Base-by-base conservation (phyloP, 2,329 filamentous ascomycete species). In the Diplocarpon rosae region DNA sequence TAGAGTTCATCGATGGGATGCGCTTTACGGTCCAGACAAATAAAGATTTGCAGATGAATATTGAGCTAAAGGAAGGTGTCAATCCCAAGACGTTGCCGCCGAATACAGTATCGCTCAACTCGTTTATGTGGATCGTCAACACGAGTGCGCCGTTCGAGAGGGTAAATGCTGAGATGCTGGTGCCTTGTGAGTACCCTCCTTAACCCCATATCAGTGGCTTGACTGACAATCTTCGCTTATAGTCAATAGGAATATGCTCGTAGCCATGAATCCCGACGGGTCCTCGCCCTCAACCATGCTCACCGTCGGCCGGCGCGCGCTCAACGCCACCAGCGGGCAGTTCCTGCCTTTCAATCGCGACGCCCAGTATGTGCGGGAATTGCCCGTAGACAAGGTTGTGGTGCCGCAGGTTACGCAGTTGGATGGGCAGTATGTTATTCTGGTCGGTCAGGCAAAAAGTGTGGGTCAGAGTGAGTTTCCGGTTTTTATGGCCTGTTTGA, bases 1-100 rank as follows among this genome's bases (percentile, higher is more conserved):
- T 54, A 3, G 57, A 62, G 29, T 60, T 59, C 38, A 45, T 60
- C 17, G 58, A 62, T 41, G 59, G 59, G 1, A 42, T 62, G 32
- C 38, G 57, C 11, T 50, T 61, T 33, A 45, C 37, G 40, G 49
- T 50, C 6, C 42, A 50, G 36, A 42, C 47, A 1, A 43, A 38
- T 10, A 37, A 30, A 24, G 37, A 46, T 10, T 37, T 52, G 40
- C 43, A 33, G 12, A 48, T 52, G 43, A 50, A 50, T 16, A 43
- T 50, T 12, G 47, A 50, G 14, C 28, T 50, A 12, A 52, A 48
- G 33, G 37, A 48, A 14, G 50, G 50, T n/a, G 38, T 52, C 14
- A 48, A 52, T 38, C 50, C 50, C 2, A 40, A 39, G 27, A 46
- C 40, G 8, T 32, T 52, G 11, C 50, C 50, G 14, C 33, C 47